Evolutionary conservation across 305 asterid species (phyloP).

Genomic region (Plantago rigida): DNA sequence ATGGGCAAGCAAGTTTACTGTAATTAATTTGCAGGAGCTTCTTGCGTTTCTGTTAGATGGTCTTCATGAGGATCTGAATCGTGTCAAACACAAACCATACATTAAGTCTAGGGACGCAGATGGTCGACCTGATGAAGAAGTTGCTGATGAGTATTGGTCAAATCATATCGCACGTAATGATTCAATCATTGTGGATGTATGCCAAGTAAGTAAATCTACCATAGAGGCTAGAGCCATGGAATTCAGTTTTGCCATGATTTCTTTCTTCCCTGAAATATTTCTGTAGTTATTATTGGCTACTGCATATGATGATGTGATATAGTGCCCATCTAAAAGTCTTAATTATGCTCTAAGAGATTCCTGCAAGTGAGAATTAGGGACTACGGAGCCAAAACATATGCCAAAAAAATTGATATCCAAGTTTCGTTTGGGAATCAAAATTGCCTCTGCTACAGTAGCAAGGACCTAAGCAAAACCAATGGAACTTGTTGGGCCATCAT

Average conservation of each 20-base stretch:
- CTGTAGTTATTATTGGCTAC: constrained; percentile 5
- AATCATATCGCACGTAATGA: constrained; percentile 98
- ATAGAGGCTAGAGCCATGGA: constrained; percentile 10
- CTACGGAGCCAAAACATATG: too few species aligned
- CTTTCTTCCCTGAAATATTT: background rate
- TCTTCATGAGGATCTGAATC: constrained; percentile 97
- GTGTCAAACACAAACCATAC: constrained; percentile 91
- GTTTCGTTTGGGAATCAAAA: too few species aligned
- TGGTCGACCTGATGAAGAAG: constrained; percentile 93
- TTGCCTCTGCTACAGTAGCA: too few species aligned
- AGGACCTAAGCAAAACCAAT: too few species aligned
- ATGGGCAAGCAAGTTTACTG: constrained; percentile 17
- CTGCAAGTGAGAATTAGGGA: too few species aligned
- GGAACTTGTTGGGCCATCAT: too few species aligned
- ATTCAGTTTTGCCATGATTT: constrained; percentile 11
- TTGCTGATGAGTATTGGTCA: constrained; percentile 98
- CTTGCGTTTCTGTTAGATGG: constrained; percentile 99
- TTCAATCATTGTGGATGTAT: constrained; percentile 94
- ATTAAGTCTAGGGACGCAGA: constrained; percentile 90
- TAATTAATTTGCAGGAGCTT: constrained; percentile 60
- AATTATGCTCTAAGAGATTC: too few species aligned
- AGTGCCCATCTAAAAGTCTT: too few species aligned
- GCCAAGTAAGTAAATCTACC: constrained; percentile 61
- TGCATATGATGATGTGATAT: too few species aligned
- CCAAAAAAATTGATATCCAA: too few species aligned